Evolutionary conservation across 768 basidiomycete species (phyloP).

Genomic region (Mycena venus): DNA sequence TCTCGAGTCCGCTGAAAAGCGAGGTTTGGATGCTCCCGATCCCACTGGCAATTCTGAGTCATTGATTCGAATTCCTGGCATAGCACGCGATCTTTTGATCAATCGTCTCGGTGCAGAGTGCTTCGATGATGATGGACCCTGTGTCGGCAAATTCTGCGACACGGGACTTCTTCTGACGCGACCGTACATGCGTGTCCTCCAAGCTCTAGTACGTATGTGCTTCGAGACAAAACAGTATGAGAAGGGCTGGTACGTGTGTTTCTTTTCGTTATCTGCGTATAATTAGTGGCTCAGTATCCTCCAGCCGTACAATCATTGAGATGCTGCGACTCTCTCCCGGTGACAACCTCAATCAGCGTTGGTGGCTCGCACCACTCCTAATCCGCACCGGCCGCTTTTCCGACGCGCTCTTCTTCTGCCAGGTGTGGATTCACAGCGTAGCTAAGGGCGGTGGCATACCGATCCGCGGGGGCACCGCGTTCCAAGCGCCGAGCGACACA

Average conservation of each 20-base stretch:
- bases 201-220: constrained; percentile 9
- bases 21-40: constrained; percentile 29
- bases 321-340: constrained; percentile 20
- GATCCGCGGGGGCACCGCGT: constrained; percentile 20
- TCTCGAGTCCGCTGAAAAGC: constrained; percentile 42
- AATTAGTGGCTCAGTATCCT: neutral
- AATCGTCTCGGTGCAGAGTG: constrained; percentile 45
- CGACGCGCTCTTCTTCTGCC: constrained; percentile 31
- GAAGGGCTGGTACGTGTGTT: constrained; percentile 1
- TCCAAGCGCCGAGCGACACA: neutral
- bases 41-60: neutral
- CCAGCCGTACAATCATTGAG: constrained; percentile 19
- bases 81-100: constrained; percentile 47
- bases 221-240: constrained; percentile 12
- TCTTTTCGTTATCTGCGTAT: neutral
- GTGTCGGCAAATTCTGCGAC: constrained; percentile 52
- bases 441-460: neutral
- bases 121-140: constrained; percentile 53
- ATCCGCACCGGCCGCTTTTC: constrained; percentile 19
- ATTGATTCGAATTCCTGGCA: neutral
- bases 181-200: constrained; percentile 24
- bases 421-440: neutral
- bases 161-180: constrained; percentile 4
- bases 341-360: constrained; percentile 12
- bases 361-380: constrained; percentile 24